Evolutionary conservation across 805 yeast species (phyloP).

Genomic region (Candida sphagnicola): DNA sequence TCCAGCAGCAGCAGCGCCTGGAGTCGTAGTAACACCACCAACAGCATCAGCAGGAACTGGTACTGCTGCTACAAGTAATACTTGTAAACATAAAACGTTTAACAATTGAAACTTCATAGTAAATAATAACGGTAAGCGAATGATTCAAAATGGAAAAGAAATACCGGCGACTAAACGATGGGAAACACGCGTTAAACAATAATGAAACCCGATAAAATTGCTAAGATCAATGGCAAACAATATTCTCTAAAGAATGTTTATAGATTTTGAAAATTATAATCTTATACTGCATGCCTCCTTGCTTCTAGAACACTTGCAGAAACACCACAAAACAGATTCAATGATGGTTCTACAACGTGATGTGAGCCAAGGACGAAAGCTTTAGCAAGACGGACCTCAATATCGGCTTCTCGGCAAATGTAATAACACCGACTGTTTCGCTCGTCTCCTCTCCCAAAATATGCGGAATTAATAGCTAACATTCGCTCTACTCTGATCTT

Average conservation of each 20-base stretch:
- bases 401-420: too few relatives aligned
- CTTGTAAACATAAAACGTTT: not conserved
- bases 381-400: too few relatives aligned
- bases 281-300: too few relatives aligned
- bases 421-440: too few relatives aligned
- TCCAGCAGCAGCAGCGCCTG: constrained; percentile 8
- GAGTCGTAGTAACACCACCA: constrained; percentile 8
- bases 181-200: not conserved
- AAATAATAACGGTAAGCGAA: not conserved
- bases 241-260: not conserved
- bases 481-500: too few relatives aligned
- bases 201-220: too few relatives aligned
- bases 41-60: constrained; percentile 6
- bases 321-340: not conserved
- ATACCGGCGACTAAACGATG: not conserved
- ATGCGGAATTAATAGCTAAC: too few relatives aligned
- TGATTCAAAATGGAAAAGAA: not conserved
- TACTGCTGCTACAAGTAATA: not conserved
- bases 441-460: too few relatives aligned
- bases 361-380: too few relatives aligned
- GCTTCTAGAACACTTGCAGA: too few relatives aligned
- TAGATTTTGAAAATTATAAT: not conserved
- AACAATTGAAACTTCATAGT: not conserved
- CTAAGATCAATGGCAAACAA: too few relatives aligned
- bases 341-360: not conserved